Conservation (phyloP, 2,329 filamentous ascomycete species). For the Cadophora luteo-olivacea region DNA sequence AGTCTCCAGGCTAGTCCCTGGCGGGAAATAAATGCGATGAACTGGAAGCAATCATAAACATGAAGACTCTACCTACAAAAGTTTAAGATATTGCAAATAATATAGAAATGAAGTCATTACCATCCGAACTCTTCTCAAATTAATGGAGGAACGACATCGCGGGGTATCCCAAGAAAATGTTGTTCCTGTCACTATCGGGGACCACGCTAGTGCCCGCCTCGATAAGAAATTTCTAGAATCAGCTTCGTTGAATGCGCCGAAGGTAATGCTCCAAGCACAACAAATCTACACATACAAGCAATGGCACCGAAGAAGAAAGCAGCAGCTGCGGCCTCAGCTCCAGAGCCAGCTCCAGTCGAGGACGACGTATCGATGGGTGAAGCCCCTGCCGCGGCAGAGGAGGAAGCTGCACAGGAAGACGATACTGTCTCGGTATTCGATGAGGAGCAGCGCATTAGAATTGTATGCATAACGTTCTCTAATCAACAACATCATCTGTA, state of each 20-base stretch:
- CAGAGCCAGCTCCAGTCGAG: conserved; percentile 23
- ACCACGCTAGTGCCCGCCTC: background rate
- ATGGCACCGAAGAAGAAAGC: conserved; percentile 40
- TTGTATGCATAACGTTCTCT: conserved; percentile 33
- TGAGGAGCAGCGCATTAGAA: conserved; percentile 39
- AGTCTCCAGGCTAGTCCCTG: background rate
- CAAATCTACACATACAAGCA: conserved; percentile 1
- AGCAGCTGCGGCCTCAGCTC: conserved; percentile 10
- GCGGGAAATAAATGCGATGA: background rate
- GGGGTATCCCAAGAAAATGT: background rate
- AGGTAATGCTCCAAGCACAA: background rate
- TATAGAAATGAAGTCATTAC: background rate
- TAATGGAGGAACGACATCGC: background rate
- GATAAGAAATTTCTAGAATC: conserved; percentile 25
- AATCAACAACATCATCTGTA: background rate
- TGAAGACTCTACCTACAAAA: background rate
- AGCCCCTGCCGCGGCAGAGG: conserved; percentile 26
- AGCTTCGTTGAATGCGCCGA: conserved; percentile 15
- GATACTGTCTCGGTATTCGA: conserved; percentile 16
- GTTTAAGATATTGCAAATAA: background rate
- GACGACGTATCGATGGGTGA: conserved; percentile 41
- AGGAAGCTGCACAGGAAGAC: background rate
- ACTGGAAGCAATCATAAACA: background rate
- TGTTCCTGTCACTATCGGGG: conserved; percentile 1
- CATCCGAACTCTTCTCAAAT: background rate